Evolutionary conservation across 176 grass and related monocot genomes (phyloP).

Genomic region (Phyllostachys edulis): DNA sequence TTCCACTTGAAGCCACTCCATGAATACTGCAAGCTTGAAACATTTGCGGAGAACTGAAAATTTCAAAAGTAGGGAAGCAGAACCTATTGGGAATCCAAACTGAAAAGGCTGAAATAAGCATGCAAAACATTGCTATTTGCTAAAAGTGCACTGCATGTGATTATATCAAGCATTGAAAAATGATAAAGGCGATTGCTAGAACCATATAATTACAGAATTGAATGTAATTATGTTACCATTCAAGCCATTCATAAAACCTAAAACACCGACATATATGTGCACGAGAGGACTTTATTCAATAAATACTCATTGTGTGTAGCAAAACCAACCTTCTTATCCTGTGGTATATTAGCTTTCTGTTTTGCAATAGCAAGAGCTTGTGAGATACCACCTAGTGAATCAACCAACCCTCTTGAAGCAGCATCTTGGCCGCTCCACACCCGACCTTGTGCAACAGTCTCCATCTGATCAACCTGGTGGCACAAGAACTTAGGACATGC

Average conservation of each 20-base stretch:
- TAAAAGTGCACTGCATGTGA: background rate
- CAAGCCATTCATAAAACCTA: background rate
- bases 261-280: background rate
- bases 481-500: constrained; percentile 32
- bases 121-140: constrained; percentile 3
- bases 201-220: background rate
- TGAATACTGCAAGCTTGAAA: constrained; percentile 24
- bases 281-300: background rate
- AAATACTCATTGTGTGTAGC: background rate
- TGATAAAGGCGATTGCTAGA: background rate
- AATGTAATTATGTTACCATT: background rate
- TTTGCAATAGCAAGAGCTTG: constrained; percentile 96
- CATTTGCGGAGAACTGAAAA: background rate
- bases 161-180: background rate
- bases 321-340: constrained; percentile 68
- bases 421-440: constrained; percentile 95
- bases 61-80: constrained; percentile 11
- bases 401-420: constrained; percentile 82
- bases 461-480: constrained; percentile 90
- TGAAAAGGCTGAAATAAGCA: constrained; percentile 18
- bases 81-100: background rate
- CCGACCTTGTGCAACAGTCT: constrained; percentile 91
- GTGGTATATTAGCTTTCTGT: constrained; percentile 84
- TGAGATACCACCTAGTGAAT: constrained; percentile 83
- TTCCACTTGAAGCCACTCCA: constrained; percentile 1